These are phyloP conservation scores for Athelia psychrophila DNA, from an alignment of 1,284 basidiomycete genomes.

Conservation along the genomic window DNA sequence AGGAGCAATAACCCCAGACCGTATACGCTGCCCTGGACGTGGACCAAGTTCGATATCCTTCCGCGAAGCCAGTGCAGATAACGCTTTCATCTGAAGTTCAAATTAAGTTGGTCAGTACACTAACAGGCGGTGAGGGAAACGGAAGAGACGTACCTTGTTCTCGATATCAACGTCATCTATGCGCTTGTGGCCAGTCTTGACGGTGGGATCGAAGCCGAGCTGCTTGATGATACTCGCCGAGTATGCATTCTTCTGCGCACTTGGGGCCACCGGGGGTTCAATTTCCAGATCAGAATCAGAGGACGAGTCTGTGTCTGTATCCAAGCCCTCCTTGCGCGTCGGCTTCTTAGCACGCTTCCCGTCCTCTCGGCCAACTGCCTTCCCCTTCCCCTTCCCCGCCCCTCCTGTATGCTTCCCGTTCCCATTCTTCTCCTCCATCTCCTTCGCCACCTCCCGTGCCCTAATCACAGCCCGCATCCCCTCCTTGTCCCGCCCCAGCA, in stretches of 20 bases:
- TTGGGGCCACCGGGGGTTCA: not conserved
- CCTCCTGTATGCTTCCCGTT: conserved; percentile 11
- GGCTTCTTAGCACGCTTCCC: conserved; percentile 11
- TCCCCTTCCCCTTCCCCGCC: conserved; percentile 19
- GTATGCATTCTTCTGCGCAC: conserved; percentile 45
- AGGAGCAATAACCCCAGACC: conserved; percentile 45
- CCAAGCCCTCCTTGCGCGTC: conserved; percentile 1
- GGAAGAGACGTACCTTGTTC: conserved; percentile 46
- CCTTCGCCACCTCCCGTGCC: conserved; percentile 44
- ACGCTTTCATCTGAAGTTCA: conserved; percentile 48
- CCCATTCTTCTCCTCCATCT: conserved; percentile 19
- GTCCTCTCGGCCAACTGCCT: conserved; percentile 10
- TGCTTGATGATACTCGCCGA: conserved; percentile 62
- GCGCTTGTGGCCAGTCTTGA: conserved; percentile 44
- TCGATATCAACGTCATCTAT: conserved; percentile 38
- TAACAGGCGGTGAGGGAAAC: not conserved
- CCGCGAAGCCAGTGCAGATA: conserved; percentile 45
- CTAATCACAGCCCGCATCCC: conserved; percentile 58
- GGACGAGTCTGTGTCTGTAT: conserved; percentile 4
- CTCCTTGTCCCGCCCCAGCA: conserved; percentile 61
- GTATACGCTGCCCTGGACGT: conserved; percentile 50
- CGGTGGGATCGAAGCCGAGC: conserved; percentile 72
- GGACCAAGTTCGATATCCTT: conserved; percentile 52
- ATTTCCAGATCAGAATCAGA: not conserved
- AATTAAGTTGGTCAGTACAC: conserved; percentile 1